Percentiles rank a stretch among this genome's conserved stretches.
These are phyloP conservation scores for Leishmania tarentolae DNA, from an alignment of 208 protist genomes.

Conservation along the genomic window DNA sequence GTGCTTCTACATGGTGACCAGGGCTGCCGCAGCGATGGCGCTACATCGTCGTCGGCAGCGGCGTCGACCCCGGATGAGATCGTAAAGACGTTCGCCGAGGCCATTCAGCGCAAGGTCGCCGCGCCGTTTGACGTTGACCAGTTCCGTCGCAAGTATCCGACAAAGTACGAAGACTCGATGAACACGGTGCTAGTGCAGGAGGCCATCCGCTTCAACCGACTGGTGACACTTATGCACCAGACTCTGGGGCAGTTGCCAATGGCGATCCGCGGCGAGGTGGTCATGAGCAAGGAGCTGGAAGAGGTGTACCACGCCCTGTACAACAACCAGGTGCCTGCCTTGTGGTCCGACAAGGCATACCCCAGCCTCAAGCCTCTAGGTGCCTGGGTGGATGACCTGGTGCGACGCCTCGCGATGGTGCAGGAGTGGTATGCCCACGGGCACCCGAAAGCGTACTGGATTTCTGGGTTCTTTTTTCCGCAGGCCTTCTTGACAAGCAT, in stretches of 20 bases:
- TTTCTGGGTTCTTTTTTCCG: constrained; percentile 98
- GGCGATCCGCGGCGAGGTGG: constrained; percentile 97
- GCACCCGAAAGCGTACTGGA: constrained; percentile 94
- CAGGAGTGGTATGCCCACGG: constrained; percentile 94
- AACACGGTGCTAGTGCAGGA: constrained; percentile 99
- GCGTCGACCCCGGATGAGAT: constrained; percentile 77
- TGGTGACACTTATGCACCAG: constrained; percentile 83
- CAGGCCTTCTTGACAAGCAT: constrained; percentile 95
- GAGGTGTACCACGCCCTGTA: constrained; percentile 93
- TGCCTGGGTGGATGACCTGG: constrained; percentile 95
- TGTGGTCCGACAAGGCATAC: constrained; percentile 93
- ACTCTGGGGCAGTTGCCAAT: constrained; percentile 86
- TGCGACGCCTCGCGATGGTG: constrained; percentile 92
- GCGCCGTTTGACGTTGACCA: constrained; percentile 86
- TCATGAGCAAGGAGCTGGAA: constrained; percentile 98
- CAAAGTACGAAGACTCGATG: constrained; percentile 97
- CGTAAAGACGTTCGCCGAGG: constrained; percentile 72
- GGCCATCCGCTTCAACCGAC: constrained; percentile 95
- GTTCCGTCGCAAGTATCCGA: constrained; percentile 92
- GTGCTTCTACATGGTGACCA: constrained; percentile 80
- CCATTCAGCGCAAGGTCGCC: constrained; percentile 83
- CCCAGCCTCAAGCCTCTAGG: constrained; percentile 95
- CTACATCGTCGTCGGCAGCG: constrained; percentile 15
- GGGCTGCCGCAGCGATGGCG: constrained; percentile 9
- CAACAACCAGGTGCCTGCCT: constrained; percentile 95